These are phyloP conservation scores for Oryza meyeriana DNA, from an alignment of 176 grass and related monocot genomes.

Conservation along the genomic window DNA sequence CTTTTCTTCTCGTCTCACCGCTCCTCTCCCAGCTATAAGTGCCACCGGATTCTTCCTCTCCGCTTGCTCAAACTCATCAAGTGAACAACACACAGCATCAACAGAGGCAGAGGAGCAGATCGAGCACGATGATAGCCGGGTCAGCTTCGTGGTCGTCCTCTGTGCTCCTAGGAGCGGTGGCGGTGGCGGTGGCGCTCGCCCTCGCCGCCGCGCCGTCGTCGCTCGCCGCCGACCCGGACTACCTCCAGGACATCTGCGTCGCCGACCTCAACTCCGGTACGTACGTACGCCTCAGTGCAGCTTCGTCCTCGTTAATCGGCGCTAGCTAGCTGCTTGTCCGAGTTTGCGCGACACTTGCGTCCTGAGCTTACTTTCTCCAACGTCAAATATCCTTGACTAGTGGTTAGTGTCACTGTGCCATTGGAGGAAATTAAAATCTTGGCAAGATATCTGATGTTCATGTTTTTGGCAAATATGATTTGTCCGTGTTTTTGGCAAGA, in stretches of 20 bases:
- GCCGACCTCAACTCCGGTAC: conserved; percentile 67
- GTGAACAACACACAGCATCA: neutral
- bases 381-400: too few relatives aligned
- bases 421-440: too few relatives aligned
- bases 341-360: too few relatives aligned
- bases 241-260: conserved; percentile 87
- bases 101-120: neutral
- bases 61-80: neutral
- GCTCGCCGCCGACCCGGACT: conserved; percentile 65
- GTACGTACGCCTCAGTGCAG: neutral
- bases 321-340: too few relatives aligned
- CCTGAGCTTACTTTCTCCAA: too few relatives aligned
- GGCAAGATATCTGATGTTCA: too few relatives aligned
- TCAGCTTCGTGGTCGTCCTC: neutral
- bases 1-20: conserved; percentile 12
- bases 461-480: too few relatives aligned
- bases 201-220: neutral
- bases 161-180: conserved; percentile 2
- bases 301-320: too few relatives aligned
- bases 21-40: neutral
- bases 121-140: neutral
- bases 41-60: neutral
- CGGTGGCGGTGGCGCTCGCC: neutral
- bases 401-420: too few relatives aligned
- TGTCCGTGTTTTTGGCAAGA: too few relatives aligned